These are phyloP conservation scores for Tanacetum coccineum DNA, from an alignment of 129 eudicot species.

Conservation along the genomic window DNA sequence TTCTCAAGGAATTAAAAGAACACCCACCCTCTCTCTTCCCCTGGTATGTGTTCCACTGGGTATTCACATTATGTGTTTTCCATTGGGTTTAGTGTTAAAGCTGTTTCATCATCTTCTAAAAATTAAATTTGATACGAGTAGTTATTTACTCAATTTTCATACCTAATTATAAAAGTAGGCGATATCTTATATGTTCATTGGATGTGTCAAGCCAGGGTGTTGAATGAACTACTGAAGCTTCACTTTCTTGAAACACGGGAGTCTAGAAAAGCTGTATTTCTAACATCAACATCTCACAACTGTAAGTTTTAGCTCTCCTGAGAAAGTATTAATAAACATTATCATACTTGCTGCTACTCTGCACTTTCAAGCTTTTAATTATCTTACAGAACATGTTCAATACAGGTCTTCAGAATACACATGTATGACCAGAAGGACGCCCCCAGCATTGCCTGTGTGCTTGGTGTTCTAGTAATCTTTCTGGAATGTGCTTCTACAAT, in stretches of 20 bases:
- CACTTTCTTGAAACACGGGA: constrained; percentile 86
- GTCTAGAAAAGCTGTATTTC: constrained; percentile 92
- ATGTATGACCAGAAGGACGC: constrained; percentile 99
- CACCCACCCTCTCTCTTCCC: no score
- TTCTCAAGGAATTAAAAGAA: no score
- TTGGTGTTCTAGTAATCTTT: constrained; percentile 97
- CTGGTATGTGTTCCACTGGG: no score
- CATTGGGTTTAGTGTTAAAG: no score
- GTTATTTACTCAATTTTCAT: neutral
- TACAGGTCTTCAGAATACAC: constrained; percentile 92
- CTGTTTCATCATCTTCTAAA: no score
- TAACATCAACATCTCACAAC: constrained; percentile 98
- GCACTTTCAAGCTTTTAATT: neutral
- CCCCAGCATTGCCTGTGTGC: constrained; percentile 99
- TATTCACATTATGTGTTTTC: no score
- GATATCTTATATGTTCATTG: constrained; percentile 17
- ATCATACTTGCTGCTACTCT: constrained; percentile 8
- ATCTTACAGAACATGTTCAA: constrained; percentile 19
- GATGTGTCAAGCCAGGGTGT: constrained; percentile 70
- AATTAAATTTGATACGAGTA: neutral
- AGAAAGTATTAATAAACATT: neutral
- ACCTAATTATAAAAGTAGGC: constrained; percentile 11
- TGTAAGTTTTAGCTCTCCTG: constrained; percentile 42
- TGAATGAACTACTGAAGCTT: constrained; percentile 99
- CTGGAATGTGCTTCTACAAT: constrained; percentile 93